Evolutionary conservation across 176 grass and related monocot species (phyloP), one percentile per base, ranked within the genome.

Genomic region (Saccharum officinarum): DNA sequence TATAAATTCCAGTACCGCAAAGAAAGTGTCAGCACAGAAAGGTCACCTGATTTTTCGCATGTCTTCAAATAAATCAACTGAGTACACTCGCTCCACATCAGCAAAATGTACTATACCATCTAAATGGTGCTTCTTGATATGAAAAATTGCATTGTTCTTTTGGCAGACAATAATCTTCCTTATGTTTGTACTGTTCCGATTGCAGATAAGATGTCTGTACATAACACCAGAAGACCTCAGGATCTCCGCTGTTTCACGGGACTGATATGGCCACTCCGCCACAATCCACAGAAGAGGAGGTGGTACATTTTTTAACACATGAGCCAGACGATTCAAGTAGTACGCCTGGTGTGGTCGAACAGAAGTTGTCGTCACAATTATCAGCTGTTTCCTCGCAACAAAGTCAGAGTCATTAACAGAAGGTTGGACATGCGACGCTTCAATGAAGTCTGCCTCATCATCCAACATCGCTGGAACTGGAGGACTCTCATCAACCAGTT

Each of bases 101-200:
- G 91, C 91, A 69, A 98, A 98, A 85, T 98, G 90, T n/a, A 95
- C 89, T 78, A 95, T 89, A 65, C 96, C 96, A 89, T 95, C 94
- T 63, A 98, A 87, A 86, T 67, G 96, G 75, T 95, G 93, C 86
- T 98, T 95, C 90, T 98, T 94, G 78, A 95, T 98, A 80, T 95
- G 96, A 87, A 86, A 95, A 87, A 98, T 83, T 59, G 96, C 96
- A 70, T 92, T 90, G 86, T 98, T 98, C 89, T 93, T 90, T 74
- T 97, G 92, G 62, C 89, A 95, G 69, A 87, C 90, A 68, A 89
- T 75, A 81, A 90, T 98, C 80, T 95, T 91, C 84, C 85, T 92
- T 78, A 81, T 78, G 69, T 88, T 90, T 66, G 91, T 94, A 37
- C 66, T 74, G 84, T 98, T 98, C 64, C 90, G 84, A 68, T 86